These are phyloP conservation scores for Nicotiana tabacum DNA, from an alignment of 257 asterid genomes.

Conservation along the genomic window DNA sequence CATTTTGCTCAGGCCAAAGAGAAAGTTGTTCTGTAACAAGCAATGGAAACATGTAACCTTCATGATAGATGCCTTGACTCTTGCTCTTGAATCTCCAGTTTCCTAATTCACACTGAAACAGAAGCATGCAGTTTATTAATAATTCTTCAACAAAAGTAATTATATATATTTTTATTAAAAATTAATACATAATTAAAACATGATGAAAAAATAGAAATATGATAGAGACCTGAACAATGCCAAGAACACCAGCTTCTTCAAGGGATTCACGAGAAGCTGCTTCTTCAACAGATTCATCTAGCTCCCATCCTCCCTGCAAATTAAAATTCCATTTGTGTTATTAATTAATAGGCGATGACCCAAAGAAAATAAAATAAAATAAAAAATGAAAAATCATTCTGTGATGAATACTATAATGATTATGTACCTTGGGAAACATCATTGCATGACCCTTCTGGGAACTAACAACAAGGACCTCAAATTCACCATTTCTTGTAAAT, in stretches of 20 bases:
- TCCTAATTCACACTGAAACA: slow-evolving; percentile 56
- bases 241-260: slow-evolving; percentile 86
- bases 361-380: neutral
- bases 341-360: too few relatives aligned
- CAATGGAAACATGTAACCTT: slow-evolving; percentile 73
- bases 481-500: slow-evolving; percentile 29
- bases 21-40: slow-evolving; percentile 62
- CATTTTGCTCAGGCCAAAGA: slow-evolving; percentile 60
- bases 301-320: slow-evolving; percentile 77
- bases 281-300: slow-evolving; percentile 65
- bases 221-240: slow-evolving; percentile 50
- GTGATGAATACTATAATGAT: neutral
- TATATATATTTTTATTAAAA: neutral
- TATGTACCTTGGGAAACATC: slow-evolving; percentile 76
- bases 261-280: slow-evolving; percentile 75
- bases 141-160: neutral
- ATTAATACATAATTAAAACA: neutral
- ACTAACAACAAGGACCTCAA: slow-evolving; percentile 69
- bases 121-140: neutral
- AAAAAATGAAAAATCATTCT: neutral
- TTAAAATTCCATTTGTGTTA: neutral
- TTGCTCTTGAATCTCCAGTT: slow-evolving; percentile 77
- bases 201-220: neutral
- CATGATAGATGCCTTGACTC: slow-evolving; percentile 48
- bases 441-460: slow-evolving; percentile 53